A percentile compares a stretch with the other conserved stretches of the same genome.
Conservation (phyloP, 257 asterid genomes). For the Hygrophila difformis region DNA sequence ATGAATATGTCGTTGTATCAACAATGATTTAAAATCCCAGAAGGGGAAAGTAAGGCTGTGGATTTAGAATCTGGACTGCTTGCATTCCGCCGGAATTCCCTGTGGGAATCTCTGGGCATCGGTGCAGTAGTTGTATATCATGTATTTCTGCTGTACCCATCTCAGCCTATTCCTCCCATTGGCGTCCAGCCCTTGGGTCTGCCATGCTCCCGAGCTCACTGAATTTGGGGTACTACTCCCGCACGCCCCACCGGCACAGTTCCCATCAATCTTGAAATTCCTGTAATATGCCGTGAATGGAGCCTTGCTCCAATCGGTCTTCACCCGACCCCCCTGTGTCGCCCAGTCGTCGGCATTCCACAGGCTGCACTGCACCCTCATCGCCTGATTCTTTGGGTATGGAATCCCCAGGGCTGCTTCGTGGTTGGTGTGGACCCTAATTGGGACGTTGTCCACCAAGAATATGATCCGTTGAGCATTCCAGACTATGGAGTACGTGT, state of each 20-base stretch:
- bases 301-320: conserved; percentile 29
- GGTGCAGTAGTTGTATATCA: conserved; percentile 32
- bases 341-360: conserved; percentile 48
- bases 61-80: conserved; percentile 21
- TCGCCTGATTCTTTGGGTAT: conserved; percentile 27
- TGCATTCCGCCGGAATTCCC: conserved; percentile 33
- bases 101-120: conserved; percentile 32
- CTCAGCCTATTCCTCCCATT: conserved; percentile 29
- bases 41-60: not conserved
- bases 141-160: conserved; percentile 34
- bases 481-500: conserved; percentile 28
- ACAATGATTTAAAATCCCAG: not conserved
- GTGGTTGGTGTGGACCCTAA: conserved; percentile 30
- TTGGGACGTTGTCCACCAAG: conserved; percentile 33
- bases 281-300: conserved; percentile 20
- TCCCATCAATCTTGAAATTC: conserved; percentile 18
- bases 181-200: conserved; percentile 29
- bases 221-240: too few relatives aligned
- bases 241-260: conserved; percentile 13
- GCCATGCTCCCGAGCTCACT: conserved; percentile 29
- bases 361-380: conserved; percentile 30
- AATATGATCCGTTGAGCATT: conserved; percentile 26
- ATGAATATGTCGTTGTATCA: too few relatives aligned
- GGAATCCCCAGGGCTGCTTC: conserved; percentile 21
- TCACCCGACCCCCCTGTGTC: conserved; percentile 40